These are phyloP conservation scores for Lachancea sp. DNA, from an alignment of 805 yeast genomes.

Conservation along the genomic window DNA sequence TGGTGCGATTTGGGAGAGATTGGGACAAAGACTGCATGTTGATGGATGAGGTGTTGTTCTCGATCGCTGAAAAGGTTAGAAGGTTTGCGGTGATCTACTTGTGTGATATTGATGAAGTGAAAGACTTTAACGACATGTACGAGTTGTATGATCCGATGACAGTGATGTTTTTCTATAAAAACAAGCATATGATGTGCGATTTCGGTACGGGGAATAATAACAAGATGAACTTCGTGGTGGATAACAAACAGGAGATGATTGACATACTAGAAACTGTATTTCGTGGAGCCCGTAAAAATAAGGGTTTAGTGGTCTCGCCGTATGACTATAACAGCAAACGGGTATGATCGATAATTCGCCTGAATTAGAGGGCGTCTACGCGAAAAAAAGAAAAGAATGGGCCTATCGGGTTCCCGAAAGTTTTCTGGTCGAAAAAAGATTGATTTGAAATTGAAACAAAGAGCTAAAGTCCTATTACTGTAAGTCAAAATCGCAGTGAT, in stretches of 20 bases:
- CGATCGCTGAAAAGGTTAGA: slow-evolving; percentile 73
- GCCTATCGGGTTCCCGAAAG: no score
- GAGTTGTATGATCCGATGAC: slow-evolving; percentile 73
- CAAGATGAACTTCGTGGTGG: slow-evolving; percentile 75
- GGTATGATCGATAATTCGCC: no score
- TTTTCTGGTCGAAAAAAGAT: no score
- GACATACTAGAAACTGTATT: slow-evolving; percentile 86
- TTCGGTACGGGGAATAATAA: slow-evolving; percentile 97
- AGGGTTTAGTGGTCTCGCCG: slow-evolving; percentile 85
- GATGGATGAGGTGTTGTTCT: slow-evolving; percentile 81
- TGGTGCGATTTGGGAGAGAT: slow-evolving; percentile 83
- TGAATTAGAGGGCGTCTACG: no score
- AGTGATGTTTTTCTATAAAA: slow-evolving; percentile 87
- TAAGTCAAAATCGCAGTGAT: no score
- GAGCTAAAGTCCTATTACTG: no score
- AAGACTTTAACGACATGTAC: slow-evolving; percentile 67
- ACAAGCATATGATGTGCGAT: slow-evolving; percentile 97
- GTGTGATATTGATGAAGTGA: slow-evolving; percentile 83
- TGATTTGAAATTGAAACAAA: no score
- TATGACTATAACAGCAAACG: slow-evolving; percentile 48
- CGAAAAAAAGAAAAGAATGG: no score
- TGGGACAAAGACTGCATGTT: slow-evolving; percentile 71
- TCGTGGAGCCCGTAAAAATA: slow-evolving; percentile 87
- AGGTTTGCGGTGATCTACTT: slow-evolving; percentile 85
- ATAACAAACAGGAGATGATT: slow-evolving; percentile 80